Base-by-base conservation (phyloP, 2,329 filamentous ascomycete genomes). In the Penicillium brasilianum region DNA sequence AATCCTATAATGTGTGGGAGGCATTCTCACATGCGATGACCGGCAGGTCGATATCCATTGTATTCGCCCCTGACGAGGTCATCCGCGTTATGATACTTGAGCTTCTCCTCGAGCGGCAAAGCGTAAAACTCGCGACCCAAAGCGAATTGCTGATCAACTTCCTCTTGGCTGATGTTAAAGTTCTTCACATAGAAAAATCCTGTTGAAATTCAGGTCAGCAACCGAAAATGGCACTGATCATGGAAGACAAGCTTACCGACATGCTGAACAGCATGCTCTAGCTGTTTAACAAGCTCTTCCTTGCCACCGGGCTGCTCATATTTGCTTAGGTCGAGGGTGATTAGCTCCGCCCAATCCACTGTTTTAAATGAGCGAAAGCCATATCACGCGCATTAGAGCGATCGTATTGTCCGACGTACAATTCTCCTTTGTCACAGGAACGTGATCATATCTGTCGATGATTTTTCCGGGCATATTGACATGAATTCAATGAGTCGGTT, bases 171-270 rank as follows among this genome's bases (percentile, higher is more conserved):
- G n/a, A 89, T 78, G 34, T 85, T 86, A 62, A 85, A 88, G 73
- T 88, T 87, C 60, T 83, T 84, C 20, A 88, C 82, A 62, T 88
- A 88, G 75, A 88, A 89, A 76, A 88, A 86, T 0, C 86, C 84
- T 65, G 16, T 16, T 14, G 13, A 43, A 11, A 50, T 16, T 2
- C 28, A 4, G 9, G 11, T 50, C 16, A 43, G 30, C 2, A 9
- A 30, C 18, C 9, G 16, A 9, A 0, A 28, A 49, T 22, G 20
- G 13, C 32, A 37, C n/a, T 34, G 13, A 18, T 18, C 28, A 5
- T 36, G 5, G n/a, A 1, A 22, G n/a, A 10, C 7, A 14, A 62
- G 63, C 70, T 58, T 11, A 74, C 74, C 73, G 20, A 82, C 78
- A 37, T 81, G 75, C 34, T 80, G 76, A 9, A 85, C 82, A 2